A percentile compares a stretch with the other conserved stretches of the same genome.
Conservation (phyloP, 108 stramenopile genomes). For the Nitzschia palea region DNA sequence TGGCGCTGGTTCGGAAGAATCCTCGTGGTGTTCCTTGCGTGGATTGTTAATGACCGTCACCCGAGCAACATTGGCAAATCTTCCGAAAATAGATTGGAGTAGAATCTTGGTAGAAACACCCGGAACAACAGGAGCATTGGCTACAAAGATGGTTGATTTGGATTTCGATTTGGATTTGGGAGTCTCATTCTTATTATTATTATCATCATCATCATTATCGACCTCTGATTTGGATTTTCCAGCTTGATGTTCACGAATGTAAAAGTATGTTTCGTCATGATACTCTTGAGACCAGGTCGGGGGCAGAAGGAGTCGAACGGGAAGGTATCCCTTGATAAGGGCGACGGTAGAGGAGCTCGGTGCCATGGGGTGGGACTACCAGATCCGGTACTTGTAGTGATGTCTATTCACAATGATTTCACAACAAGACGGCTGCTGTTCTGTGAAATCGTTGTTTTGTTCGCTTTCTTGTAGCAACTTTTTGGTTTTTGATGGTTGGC, state of each 20-base stretch:
- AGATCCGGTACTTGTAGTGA: no score
- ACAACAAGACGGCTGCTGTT: no score
- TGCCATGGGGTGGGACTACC: no score
- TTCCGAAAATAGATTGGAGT: conserved; percentile 62
- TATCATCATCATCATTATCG: neutral
- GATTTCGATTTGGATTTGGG: conserved; percentile 18
- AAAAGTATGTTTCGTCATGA: conserved; percentile 69
- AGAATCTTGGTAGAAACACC: conserved; percentile 62
- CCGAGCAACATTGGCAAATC: conserved; percentile 64
- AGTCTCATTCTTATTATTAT: neutral
- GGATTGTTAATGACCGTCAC: conserved; percentile 81
- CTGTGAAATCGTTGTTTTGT: no score
- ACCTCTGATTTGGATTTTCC: conserved; percentile 2
- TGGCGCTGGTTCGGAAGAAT: neutral
- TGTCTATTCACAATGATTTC: no score
- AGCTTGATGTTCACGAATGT: conserved; percentile 70
- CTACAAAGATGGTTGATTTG: conserved; percentile 74
- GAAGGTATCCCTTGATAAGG: conserved; percentile 83
- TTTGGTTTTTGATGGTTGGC: no score
- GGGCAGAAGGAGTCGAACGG: conserved; percentile 68
- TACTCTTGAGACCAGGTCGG: neutral
- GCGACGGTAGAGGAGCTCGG: conserved; percentile 17
- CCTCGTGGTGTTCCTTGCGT: conserved; percentile 28
- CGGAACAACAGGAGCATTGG: conserved; percentile 77
- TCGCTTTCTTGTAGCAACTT: no score